Percentiles rank a stretch among this genome's conserved stretches.
These are phyloP conservation scores for Hypocreales sp. DNA, from an alignment of 2,329 filamentous ascomycete genomes.

Conservation along the genomic window DNA sequence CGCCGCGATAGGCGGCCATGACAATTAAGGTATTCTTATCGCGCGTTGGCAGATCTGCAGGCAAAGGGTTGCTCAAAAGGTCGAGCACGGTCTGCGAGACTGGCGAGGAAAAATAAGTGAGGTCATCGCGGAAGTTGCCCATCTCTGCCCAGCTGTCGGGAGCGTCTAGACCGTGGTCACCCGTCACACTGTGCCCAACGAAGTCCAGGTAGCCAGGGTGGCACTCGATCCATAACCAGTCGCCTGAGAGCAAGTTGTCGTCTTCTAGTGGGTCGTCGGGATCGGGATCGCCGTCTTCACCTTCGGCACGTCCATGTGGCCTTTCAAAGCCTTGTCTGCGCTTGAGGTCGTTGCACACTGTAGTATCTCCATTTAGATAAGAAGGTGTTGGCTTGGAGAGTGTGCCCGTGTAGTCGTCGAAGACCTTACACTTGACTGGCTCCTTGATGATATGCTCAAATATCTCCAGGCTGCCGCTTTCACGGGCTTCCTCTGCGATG, in stretches of 20 bases:
- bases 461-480: constrained; percentile 11
- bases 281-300: constrained; percentile 2
- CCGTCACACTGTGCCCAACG: constrained; percentile 11
- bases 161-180: constrained; percentile 12
- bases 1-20: constrained; percentile 19
- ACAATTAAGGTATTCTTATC: constrained; percentile 22
- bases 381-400: constrained; percentile 4
- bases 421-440: constrained; percentile 12
- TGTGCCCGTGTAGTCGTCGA: constrained; percentile 18
- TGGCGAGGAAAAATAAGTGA: neutral
- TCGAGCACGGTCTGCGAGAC: constrained; percentile 3
- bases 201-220: no score
- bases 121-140: neutral
- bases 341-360: constrained; percentile 6
- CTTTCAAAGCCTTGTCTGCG: neutral
- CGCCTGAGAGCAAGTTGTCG: neutral
- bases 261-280: constrained; percentile 1
- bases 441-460: constrained; percentile 14
- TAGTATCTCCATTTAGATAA: constrained; percentile 19
- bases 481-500: constrained; percentile 23
- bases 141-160: constrained; percentile 2
- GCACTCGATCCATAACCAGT: no score
- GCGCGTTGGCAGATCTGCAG: constrained; percentile 16
- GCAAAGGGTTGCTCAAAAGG: constrained; percentile 15
- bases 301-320: neutral